phyloP scores from a whole-genome alignment of 768 basidiomycete species.

The Lactarius tabidus region DNA sequence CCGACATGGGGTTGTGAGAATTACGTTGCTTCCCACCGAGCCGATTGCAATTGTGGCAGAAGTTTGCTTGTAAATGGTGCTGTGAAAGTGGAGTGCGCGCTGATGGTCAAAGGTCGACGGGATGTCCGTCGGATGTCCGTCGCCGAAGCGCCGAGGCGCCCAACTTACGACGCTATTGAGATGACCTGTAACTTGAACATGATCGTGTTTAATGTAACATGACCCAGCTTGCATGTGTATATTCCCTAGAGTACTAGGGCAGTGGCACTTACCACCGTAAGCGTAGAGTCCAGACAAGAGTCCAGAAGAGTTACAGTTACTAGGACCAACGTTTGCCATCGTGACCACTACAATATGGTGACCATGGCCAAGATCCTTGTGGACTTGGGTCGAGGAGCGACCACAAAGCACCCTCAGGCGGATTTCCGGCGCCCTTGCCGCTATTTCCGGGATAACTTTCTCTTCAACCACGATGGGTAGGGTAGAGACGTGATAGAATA shows the following conservation, averaged over 20 bases:
- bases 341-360: background rate
- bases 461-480: background rate
- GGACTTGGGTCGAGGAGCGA: background rate
- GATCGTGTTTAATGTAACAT: background rate
- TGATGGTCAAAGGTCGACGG: too few relatives aligned
- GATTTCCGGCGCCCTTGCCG: background rate
- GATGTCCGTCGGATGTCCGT: too few relatives aligned
- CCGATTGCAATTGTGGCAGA: slow-evolving; percentile 26
- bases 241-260: background rate
- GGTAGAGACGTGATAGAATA: background rate
- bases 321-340: too few relatives aligned
- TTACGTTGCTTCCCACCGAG: slow-evolving; percentile 21
- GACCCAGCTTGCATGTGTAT: background rate
- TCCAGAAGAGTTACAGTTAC: too few relatives aligned
- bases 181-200: slow-evolving; percentile 2
- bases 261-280: background rate
- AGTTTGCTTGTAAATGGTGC: slow-evolving; percentile 24
- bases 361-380: background rate
- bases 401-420: background rate
- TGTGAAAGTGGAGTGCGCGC: slow-evolving; percentile 18
- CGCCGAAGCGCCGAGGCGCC: background rate
- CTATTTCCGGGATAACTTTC: background rate
- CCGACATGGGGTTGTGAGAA: background rate
- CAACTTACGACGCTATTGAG: background rate
- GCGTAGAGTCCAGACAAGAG: background rate